Evolutionary conservation across 176 grass and related monocot species (phyloP).

Genomic region (Poa annua): DNA sequence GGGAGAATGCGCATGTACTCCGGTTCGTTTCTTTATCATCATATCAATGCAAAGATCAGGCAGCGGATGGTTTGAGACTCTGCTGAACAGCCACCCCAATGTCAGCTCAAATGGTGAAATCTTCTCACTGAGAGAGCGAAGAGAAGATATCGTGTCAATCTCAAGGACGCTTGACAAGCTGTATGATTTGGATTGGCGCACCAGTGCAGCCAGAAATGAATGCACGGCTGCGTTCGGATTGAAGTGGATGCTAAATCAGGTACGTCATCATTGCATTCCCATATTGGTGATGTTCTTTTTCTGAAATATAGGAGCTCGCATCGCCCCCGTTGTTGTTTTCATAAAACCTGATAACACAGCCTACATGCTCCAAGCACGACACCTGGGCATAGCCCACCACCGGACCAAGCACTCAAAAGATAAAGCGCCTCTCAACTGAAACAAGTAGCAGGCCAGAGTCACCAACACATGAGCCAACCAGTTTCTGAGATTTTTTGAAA

Average conservation of each 20-base stretch:
- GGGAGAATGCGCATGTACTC: conserved; percentile 67
- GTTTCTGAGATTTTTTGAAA: background rate
- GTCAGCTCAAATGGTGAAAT: conserved; percentile 94
- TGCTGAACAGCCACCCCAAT: conserved; percentile 95
- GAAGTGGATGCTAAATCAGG: conserved; percentile 99
- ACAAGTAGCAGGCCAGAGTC: background rate
- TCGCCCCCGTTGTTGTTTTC: background rate
- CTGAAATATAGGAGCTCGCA: background rate
- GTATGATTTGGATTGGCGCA: conserved; percentile 82
- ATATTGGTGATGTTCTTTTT: background rate
- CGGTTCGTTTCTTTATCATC: conserved; percentile 79
- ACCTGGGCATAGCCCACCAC: background rate
- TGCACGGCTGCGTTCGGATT: conserved; percentile 88
- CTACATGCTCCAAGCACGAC: background rate
- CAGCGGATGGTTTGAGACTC: conserved; percentile 95
- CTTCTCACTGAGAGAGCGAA: conserved; percentile 61
- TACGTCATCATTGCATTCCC: conserved; percentile 16
- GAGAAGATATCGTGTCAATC: conserved; percentile 60
- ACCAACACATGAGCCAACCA: background rate
- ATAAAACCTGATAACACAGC: background rate
- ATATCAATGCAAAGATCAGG: conserved; percentile 97
- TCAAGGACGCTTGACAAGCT: conserved; percentile 67
- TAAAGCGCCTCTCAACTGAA: background rate
- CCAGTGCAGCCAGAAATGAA: conserved; percentile 85
- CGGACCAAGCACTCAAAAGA: background rate